Evolutionary conservation across 176 grass and related monocot species (phyloP).

Genomic region (Eragrostis nindensis): DNA sequence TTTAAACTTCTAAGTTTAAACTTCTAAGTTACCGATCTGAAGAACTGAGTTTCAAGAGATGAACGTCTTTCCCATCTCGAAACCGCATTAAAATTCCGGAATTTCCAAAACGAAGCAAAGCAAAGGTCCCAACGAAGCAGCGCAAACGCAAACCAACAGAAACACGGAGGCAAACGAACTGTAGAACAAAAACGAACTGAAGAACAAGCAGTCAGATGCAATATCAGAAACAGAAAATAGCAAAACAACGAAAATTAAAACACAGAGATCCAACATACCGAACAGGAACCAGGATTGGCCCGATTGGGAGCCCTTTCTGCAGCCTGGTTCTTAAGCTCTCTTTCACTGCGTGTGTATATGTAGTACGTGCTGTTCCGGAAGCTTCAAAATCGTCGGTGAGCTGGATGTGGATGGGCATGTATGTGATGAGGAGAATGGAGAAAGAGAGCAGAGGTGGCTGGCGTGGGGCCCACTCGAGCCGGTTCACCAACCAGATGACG

Average conservation of each 20-base stretch:
- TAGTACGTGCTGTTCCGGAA: not conserved
- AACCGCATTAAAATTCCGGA: not conserved
- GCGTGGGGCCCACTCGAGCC: not conserved
- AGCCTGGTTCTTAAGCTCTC: not conserved
- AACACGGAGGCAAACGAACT: not conserved
- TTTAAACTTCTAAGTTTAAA: no score
- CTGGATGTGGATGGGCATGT: not conserved
- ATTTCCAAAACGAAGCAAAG: not conserved
- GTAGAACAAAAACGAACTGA: no score
- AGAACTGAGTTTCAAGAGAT: not conserved
- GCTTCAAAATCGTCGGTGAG: not conserved
- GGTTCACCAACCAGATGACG: not conserved
- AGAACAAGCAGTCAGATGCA: not conserved
- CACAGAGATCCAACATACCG: not conserved
- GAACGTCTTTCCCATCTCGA: no score
- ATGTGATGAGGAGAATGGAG: conserved; percentile 58
- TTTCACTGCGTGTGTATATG: not conserved
- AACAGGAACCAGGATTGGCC: no score
- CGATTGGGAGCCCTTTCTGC: not conserved
- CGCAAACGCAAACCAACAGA: no score
- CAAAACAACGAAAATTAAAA: not conserved
- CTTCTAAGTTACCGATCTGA: not conserved
- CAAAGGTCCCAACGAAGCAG: not conserved
- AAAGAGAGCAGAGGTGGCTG: not conserved
- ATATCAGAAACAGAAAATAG: not conserved